phyloP scores from a whole-genome alignment of 1,284 basidiomycete species.

The Ganoderma sinense region DNA sequence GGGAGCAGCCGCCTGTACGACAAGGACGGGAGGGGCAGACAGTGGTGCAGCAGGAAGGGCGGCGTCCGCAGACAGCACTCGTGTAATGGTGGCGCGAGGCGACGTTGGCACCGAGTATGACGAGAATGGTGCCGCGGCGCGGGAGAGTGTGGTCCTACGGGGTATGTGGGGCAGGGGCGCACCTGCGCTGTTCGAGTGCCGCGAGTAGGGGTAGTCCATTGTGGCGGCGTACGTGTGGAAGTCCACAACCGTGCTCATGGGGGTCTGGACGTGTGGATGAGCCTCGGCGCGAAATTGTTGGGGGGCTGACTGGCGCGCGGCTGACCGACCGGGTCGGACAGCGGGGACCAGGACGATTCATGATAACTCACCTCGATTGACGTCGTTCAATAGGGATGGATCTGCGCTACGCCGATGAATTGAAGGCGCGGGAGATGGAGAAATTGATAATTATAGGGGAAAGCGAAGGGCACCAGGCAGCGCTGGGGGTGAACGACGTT shows the following conservation, averaged over 20 bases:
- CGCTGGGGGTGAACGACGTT: constrained; percentile 14
- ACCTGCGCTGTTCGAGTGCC: constrained; percentile 59
- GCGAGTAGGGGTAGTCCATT: constrained; percentile 44
- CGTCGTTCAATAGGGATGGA: constrained; percentile 19
- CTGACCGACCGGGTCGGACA: constrained; percentile 2
- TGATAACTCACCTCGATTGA: constrained; percentile 26
- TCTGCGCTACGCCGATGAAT: constrained; percentile 18
- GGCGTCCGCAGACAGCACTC: constrained; percentile 25
- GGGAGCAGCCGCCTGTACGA: constrained; percentile 43
- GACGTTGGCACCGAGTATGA: constrained; percentile 20
- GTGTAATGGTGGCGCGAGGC: constrained; percentile 29
- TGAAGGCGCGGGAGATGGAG: constrained; percentile 19
- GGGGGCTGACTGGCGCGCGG: constrained; percentile 19
- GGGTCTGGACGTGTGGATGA: constrained; percentile 21
- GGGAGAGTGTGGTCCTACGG: constrained; percentile 48
- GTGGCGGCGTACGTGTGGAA: constrained; percentile 26
- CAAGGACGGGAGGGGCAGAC: constrained; percentile 22
- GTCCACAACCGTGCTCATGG: constrained; percentile 31
- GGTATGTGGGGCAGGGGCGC: constrained; percentile 64
- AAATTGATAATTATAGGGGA: constrained; percentile 30
- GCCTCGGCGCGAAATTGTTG: constrained; percentile 9
- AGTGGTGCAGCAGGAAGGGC: constrained; percentile 34
- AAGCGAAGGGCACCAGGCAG: constrained; percentile 27
- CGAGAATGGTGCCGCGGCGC: constrained; percentile 33
- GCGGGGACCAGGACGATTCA: not conserved